Evolutionary conservation across 257 asterid genomes (phyloP).

Genomic region (Gentiana straminea): DNA sequence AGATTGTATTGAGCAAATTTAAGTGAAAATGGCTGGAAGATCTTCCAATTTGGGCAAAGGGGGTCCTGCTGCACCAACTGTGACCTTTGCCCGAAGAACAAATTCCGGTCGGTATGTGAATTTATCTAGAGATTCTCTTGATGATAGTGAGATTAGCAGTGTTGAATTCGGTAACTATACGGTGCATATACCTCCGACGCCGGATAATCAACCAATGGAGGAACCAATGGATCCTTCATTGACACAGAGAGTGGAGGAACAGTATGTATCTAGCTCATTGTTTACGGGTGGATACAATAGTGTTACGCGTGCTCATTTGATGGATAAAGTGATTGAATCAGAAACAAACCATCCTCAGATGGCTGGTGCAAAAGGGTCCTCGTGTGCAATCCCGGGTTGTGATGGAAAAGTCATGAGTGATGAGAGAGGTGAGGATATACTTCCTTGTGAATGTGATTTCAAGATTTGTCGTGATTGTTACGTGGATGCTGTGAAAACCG

Average conservation of each 20-base stretch:
- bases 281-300: constrained; percentile 84
- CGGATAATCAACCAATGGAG: constrained; percentile 87
- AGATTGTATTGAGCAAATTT: constrained; percentile 6
- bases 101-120: constrained; percentile 81
- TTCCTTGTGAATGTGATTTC: constrained; percentile 86
- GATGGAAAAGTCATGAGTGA: constrained; percentile 88
- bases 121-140: constrained; percentile 80
- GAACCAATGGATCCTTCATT: constrained; percentile 41
- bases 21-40: constrained; percentile 50
- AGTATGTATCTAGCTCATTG: constrained; percentile 72
- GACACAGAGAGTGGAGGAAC: constrained; percentile 86
- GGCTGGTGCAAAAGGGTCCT: constrained; percentile 85
- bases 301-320: constrained; percentile 81
- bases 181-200: constrained; percentile 88
- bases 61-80: constrained; percentile 32
- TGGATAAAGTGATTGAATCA: constrained; percentile 94
- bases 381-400: constrained; percentile 71
- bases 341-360: constrained; percentile 83
- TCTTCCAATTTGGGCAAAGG: constrained; percentile 32
- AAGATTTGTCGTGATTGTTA: constrained; percentile 82
- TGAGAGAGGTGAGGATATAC: constrained; percentile 69
- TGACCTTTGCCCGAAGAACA: constrained; percentile 70
- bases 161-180: constrained; percentile 59
- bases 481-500: constrained; percentile 55
- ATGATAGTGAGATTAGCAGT: constrained; percentile 79